phyloP scores from a whole-genome alignment of 1,284 basidiomycete genomes.

The Naganishia cerealis region DNA sequence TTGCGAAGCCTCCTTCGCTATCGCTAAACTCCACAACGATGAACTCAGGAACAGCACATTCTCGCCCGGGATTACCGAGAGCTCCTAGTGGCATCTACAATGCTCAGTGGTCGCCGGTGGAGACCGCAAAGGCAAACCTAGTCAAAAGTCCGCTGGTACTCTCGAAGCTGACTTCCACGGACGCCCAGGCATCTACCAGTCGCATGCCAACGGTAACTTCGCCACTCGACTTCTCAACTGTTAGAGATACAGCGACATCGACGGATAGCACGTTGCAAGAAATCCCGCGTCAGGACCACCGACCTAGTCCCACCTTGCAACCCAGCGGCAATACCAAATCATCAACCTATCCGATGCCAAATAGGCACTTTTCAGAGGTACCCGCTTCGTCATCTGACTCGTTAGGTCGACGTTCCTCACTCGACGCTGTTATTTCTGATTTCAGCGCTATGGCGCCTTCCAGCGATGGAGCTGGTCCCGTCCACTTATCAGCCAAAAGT shows the following conservation, averaged over 20 bases:
- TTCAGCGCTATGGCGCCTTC: slow-evolving; percentile 44
- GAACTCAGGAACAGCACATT: background rate
- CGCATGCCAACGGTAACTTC: background rate
- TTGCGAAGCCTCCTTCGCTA: slow-evolving; percentile 20
- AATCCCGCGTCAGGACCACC: background rate
- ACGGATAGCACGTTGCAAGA: background rate
- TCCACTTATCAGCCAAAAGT: background rate
- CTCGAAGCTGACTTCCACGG: slow-evolving; percentile 31
- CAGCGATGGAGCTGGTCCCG: background rate
- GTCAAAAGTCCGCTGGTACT: background rate
- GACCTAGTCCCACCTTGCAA: background rate
- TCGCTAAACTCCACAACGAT: slow-evolving; percentile 1
- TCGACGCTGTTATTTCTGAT: slow-evolving; percentile 48
- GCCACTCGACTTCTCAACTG: background rate
- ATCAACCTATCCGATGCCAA: slow-evolving; percentile 24
- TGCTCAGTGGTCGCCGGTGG: slow-evolving; percentile 18
- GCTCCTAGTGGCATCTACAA: slow-evolving; percentile 12
- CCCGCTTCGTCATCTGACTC: slow-evolving; percentile 3
- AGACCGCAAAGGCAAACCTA: slow-evolving; percentile 6
- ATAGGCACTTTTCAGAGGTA: slow-evolving; percentile 23
- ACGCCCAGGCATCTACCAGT: slow-evolving; percentile 36
- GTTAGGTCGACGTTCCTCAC: slow-evolving; percentile 46
- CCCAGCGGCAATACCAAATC: background rate
- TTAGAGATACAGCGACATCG: background rate
- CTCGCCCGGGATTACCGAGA: slow-evolving; percentile 13